Base-by-base conservation (phyloP, 352 stramenopile species). In the Peronospora tabacina region DNA sequence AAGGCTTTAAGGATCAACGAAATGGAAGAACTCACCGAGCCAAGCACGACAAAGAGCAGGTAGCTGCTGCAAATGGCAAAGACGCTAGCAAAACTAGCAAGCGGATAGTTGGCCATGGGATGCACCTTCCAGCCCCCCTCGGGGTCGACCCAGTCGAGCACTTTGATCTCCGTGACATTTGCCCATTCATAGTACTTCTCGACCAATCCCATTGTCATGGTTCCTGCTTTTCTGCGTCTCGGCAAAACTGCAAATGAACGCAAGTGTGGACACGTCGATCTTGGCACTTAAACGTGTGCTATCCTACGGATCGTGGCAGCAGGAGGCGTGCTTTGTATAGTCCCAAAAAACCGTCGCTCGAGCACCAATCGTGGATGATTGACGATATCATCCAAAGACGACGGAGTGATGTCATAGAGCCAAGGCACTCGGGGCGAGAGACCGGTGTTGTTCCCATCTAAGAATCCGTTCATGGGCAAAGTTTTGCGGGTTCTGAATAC, bases 61-160 rank as follows among this genome's bases (percentile, higher is more conserved):
- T 89, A 89, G 20, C 45, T 72, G 37, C 84, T 56, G 45, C 70
- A 79, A 43, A 85, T 66, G 11, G 72, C 75, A 30, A 76, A 74
- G 49, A 59, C 75, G 16, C 68, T 71, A 37, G 70, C 71, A 46
- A 87, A 82, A 55, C 85, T 65, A 26, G 67, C 55, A 34, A 87
- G 61, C 56, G 78, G 78, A 53, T 81, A 85, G 37, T 81, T 44
- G 2, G 58, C 46, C 73, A 87, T 85, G 12, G 80, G 71, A 41
- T 70, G 53, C 10, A 74, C 44, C 61, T 87, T 87, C 66, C 79
- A 88, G 32, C 61, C 59, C 11, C 66, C 70, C 2, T 59, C 52
- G 2, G 72, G 71, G 66, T 89, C 78, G n/a, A 82, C 58, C 55
- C 61, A 87, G 43, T 67, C 51, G 22, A 89, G 64, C n/a, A 89